Evolutionary conservation across 1,139 yeast genomes (phyloP).

Genomic region (Geotrichum candidum): DNA sequence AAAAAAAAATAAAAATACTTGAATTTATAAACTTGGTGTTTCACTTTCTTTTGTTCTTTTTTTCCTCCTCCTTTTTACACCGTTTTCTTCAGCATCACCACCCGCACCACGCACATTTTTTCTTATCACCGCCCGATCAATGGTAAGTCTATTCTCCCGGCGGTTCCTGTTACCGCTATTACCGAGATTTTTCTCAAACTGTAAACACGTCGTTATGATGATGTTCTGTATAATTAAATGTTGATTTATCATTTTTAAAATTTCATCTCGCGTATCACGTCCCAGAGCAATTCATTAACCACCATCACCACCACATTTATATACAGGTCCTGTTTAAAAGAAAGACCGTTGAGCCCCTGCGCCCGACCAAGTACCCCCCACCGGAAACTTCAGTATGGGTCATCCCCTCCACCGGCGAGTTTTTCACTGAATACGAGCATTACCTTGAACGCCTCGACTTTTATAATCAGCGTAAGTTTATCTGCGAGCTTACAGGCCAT

Average conservation of each 20-base stretch:
- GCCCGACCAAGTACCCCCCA: constrained; percentile 26
- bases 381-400: constrained; percentile 48
- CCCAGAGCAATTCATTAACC: background rate
- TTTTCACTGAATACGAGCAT: constrained; percentile 72
- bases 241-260: background rate
- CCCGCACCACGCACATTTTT: background rate
- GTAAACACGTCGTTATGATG: background rate
- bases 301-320: background rate
- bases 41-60: background rate
- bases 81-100: background rate
- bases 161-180: background rate
- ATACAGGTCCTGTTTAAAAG: constrained; percentile 33
- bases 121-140: background rate
- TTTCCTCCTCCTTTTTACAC: constrained; percentile 1
- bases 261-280: background rate
- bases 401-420: constrained; percentile 81
- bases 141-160: background rate
- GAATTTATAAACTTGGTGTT: background rate
- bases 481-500: constrained; percentile 93
- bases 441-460: constrained; percentile 48
- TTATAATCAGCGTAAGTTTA: constrained; percentile 59
- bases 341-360: constrained; percentile 31
- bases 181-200: background rate
- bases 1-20: constrained; percentile 1
- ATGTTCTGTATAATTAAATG: background rate